A percentile compares a stretch with the other conserved stretches of the same genome.
Conservation (phyloP, 2,329 filamentous ascomycete species). For the Ophidiomyces ophidiicola region DNA sequence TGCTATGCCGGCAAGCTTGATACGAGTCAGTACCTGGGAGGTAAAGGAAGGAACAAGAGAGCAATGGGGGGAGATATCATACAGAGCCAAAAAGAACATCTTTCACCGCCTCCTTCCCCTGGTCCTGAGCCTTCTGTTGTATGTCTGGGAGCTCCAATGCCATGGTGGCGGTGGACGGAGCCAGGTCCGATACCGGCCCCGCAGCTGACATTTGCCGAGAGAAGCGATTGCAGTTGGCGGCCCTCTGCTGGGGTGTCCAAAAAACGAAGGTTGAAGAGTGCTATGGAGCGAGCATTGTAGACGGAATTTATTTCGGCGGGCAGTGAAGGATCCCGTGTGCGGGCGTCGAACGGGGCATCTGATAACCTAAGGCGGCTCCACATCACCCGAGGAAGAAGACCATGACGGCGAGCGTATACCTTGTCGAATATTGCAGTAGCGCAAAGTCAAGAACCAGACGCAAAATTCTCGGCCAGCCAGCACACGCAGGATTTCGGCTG, state of each 20-base stretch:
- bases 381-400: conserved; percentile 4
- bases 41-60: neutral
- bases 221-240: no score
- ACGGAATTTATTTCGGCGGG: neutral
- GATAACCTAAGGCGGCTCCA: conserved; percentile 1
- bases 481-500: no score
- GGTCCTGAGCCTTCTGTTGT: conserved; percentile 26
- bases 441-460: no score
- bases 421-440: no score
- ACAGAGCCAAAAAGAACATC: conserved; percentile 83
- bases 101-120: conserved; percentile 59
- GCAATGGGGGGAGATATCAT: conserved; percentile 14
- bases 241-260: no score
- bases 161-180: conserved; percentile 25
- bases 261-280: neutral
- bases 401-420: neutral
- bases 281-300: conserved; percentile 24
- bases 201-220: conserved; percentile 12
- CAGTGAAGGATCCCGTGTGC: neutral
- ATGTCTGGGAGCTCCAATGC: conserved; percentile 31
- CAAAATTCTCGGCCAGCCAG: no score
- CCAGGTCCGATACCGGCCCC: conserved; percentile 16
- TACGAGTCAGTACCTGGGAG: conserved; percentile 5
- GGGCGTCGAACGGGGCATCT: neutral
- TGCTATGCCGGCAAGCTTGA: conserved; percentile 64